phyloP scores from a whole-genome alignment of 495 filamentous ascomycete species.

The Echria macrotheca region DNA sequence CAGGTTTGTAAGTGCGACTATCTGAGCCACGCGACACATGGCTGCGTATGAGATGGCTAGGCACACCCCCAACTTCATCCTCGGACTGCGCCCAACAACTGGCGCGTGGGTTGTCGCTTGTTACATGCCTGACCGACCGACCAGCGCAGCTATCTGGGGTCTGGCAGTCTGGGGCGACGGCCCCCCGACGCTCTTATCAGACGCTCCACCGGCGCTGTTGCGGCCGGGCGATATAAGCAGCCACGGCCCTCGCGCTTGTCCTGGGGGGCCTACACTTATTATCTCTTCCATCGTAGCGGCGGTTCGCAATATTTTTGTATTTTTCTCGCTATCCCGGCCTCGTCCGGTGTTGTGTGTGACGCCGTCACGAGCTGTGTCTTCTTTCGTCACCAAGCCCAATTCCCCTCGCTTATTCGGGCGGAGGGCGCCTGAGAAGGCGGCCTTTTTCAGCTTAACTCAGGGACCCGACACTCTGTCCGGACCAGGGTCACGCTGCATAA shows the following conservation, averaged over 20 bases:
- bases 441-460: conserved; percentile 13
- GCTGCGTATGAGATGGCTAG: background rate
- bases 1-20: background rate
- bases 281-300: no score
- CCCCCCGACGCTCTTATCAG: conserved; percentile 1
- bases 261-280: no score
- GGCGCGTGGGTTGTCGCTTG: background rate
- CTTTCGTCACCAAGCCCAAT: no score
- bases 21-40: background rate
- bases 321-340: no score
- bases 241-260: background rate
- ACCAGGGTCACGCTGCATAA: conserved; percentile 18
- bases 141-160: background rate
- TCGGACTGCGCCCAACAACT: background rate
- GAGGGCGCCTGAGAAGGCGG: background rate
- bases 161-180: background rate
- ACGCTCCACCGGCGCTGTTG: background rate
- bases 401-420: no score
- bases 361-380: background rate
- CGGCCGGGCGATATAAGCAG: background rate
- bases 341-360: no score
- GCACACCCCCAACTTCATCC: background rate
- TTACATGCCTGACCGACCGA: background rate
- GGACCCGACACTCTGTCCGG: conserved; percentile 7
- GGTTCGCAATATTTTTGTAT: no score